Evolutionary conservation across 805 yeast species (phyloP).

Genomic region (Limtongozyma cylindracea): DNA sequence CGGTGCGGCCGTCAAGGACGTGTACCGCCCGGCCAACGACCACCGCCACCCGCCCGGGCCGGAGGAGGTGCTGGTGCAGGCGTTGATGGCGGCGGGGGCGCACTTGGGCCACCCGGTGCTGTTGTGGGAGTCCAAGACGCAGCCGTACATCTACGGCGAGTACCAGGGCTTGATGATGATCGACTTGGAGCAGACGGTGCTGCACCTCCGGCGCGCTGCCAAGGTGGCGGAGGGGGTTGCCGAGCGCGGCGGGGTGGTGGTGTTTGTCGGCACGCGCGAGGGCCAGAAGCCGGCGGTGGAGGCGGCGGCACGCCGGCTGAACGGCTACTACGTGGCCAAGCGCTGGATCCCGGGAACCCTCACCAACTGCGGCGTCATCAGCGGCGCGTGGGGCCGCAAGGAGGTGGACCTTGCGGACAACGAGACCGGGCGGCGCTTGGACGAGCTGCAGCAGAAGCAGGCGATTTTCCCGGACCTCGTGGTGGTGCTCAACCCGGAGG

Average conservation of each 20-base stretch:
- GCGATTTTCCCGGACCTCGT: slow-evolving; percentile 75
- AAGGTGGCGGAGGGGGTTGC: slow-evolving; percentile 67
- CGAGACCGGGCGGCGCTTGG: slow-evolving; percentile 33
- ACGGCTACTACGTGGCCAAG: slow-evolving; percentile 59
- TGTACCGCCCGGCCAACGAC: no score
- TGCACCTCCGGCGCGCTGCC: slow-evolving; percentile 58
- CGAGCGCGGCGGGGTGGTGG: slow-evolving; percentile 59
- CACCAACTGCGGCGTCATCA: slow-evolving; percentile 58
- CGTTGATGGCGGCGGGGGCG: slow-evolving; percentile 74
- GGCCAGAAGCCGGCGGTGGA: slow-evolving; percentile 46
- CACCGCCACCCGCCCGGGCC: no score
- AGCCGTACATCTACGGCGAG: slow-evolving; percentile 69
- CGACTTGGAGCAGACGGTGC: slow-evolving; percentile 65
- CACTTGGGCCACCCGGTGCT: slow-evolving; percentile 84
- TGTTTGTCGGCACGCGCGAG: slow-evolving; percentile 65
- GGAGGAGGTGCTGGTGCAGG: no score
- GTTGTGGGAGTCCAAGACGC: slow-evolving; percentile 56
- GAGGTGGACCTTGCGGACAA: slow-evolving; percentile 57
- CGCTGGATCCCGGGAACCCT: slow-evolving; percentile 93
- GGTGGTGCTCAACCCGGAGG: slow-evolving; percentile 69
- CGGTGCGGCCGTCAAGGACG: no score
- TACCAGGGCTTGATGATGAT: slow-evolving; percentile 83
- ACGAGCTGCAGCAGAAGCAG: slow-evolving; percentile 17
- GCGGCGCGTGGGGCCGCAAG: slow-evolving; percentile 9
- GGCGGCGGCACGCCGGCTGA: slow-evolving; percentile 52